Evolutionary conservation across 129 eudicot species (phyloP).

Genomic region (Chrysanthemum seticuspe): DNA sequence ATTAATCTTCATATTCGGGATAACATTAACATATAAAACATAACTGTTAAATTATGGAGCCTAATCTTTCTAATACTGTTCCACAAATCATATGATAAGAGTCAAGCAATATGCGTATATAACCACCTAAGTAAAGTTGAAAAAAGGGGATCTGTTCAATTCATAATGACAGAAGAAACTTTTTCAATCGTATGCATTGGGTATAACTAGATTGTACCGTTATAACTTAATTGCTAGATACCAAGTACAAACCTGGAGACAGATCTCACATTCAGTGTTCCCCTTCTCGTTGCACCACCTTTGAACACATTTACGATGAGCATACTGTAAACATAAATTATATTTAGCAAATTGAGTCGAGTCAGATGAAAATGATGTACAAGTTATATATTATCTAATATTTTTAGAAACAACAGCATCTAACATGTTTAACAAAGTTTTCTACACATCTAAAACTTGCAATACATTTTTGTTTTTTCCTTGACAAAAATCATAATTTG

Average conservation of each 20-base stretch:
- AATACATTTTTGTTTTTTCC: no score
- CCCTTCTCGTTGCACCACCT: slow-evolving; percentile 94
- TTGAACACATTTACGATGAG: slow-evolving; percentile 82
- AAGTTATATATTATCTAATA: neutral
- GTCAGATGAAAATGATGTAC: slow-evolving; percentile 3
- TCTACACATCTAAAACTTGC: neutral
- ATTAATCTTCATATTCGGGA: neutral
- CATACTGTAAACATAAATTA: slow-evolving; percentile 43
- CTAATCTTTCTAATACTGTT: no score
- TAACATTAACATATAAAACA: neutral
- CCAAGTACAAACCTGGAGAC: slow-evolving; percentile 57
- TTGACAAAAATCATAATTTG: no score
- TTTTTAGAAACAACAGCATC: neutral
- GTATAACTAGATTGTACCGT: no score
- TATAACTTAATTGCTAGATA: neutral
- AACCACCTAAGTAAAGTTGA: no score
- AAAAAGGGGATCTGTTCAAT: neutral
- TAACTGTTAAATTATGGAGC: no score
- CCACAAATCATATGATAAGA: no score
- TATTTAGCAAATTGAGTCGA: no score
- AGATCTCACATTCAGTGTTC: slow-evolving; percentile 74
- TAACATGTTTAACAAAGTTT: slow-evolving; percentile 2
- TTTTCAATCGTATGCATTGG: neutral
- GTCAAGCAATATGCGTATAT: no score
- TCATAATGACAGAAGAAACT: neutral